Conservation (phyloP, 2,329 filamentous ascomycete genomes). For the Paraphaeosphaeria sporulosa region DNA sequence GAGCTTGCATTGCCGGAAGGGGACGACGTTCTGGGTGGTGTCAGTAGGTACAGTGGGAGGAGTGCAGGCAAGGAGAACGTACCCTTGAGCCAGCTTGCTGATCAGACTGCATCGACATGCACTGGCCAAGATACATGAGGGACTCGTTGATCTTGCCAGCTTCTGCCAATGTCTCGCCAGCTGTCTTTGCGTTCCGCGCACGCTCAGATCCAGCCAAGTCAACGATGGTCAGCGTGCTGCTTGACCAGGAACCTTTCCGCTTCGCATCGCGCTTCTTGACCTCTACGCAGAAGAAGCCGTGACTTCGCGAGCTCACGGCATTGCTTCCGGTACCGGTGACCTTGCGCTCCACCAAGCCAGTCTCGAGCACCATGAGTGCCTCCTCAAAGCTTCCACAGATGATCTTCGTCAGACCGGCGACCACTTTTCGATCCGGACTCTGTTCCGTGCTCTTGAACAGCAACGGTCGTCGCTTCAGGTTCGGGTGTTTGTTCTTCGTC, state of each 20-base stretch:
- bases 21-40: conserved; percentile 66
- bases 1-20: conserved; percentile 68
- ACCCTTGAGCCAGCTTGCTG: conserved; percentile 77
- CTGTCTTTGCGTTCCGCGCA: conserved; percentile 91
- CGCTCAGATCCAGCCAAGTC: conserved; percentile 95
- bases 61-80: conserved; percentile 23
- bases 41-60: conserved; percentile 18
- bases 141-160: conserved; percentile 99
- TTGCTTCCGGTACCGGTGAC: conserved; percentile 94
- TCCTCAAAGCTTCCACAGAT: conserved; percentile 84
- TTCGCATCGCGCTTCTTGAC: conserved; percentile 79
- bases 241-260: conserved; percentile 71
- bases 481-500: conserved; percentile 61
- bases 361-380: conserved; percentile 87
- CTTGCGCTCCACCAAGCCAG: conserved; percentile 83
- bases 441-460: conserved; percentile 92
- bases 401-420: conserved; percentile 89
- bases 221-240: conserved; percentile 84
- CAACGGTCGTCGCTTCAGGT: conserved; percentile 74
- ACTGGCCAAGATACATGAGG: conserved; percentile 97
- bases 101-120: conserved; percentile 92
- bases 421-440: conserved; percentile 90
- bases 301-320: conserved; percentile 87
- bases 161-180: conserved; percentile 89
- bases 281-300: conserved; percentile 96